phyloP scores from a whole-genome alignment of 257 asterid species.

The Galeopsis tetrahit region DNA sequence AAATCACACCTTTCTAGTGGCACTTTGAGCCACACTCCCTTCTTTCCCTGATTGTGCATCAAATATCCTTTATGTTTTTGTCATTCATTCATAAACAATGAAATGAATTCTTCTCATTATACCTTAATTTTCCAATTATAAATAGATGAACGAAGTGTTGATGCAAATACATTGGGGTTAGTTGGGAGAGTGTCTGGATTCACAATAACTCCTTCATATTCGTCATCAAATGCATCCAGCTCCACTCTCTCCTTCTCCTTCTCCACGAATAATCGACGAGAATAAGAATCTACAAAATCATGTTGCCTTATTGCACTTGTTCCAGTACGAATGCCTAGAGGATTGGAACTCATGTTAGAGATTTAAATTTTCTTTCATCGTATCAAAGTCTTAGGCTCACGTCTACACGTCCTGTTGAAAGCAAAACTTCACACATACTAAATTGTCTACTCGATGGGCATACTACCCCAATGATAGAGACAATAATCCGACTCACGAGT shows the following conservation, averaged over 20 bases:
- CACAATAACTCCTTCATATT: conserved; percentile 71
- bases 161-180: conserved; percentile 54
- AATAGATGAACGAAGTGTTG: conserved; percentile 62
- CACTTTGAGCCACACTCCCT: conserved; percentile 89
- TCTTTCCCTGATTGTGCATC: conserved; percentile 60
- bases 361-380: no score
- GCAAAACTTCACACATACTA: no score
- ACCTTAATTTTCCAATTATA: conserved; percentile 75
- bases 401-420: no score
- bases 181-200: conserved; percentile 62
- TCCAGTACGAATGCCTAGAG: conserved; percentile 42
- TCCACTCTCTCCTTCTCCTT: conserved; percentile 36
- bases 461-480: no score
- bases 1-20: conserved; percentile 76
- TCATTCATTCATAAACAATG: background rate
- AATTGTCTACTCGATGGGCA: no score
- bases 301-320: conserved; percentile 43
- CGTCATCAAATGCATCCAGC: conserved; percentile 79
- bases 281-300: conserved; percentile 46
- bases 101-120: background rate
- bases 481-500: no score
- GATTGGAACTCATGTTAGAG: no score
- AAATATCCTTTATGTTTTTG: background rate
- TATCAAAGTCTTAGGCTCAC: no score
- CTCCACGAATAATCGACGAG: conserved; percentile 36